Evolutionary conservation across 129 eudicot species (phyloP).

Genomic region (Glebionis coronaria): DNA sequence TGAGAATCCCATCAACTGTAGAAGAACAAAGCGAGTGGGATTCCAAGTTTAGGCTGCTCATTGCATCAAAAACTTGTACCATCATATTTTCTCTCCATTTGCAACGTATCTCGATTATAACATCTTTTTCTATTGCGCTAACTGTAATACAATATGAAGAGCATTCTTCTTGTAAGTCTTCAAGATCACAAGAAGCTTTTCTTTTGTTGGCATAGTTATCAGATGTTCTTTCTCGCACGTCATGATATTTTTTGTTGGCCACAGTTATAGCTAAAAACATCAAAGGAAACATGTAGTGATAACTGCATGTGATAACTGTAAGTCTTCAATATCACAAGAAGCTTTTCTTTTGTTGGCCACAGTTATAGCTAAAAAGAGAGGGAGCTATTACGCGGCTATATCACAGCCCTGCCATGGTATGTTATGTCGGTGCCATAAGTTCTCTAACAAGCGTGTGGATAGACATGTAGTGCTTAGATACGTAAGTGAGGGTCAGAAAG

Average conservation of each 20-base stretch:
- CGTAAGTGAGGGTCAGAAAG: no score
- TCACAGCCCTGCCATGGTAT: no score
- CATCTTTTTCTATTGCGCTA: slow-evolving; percentile 39
- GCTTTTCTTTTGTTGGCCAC: no score
- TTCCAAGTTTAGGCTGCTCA: slow-evolving; percentile 54
- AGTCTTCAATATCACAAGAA: no score
- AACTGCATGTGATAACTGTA: no score
- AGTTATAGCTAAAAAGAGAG: no score
- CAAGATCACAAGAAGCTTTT: slow-evolving; percentile 44
- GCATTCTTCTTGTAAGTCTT: slow-evolving; percentile 23
- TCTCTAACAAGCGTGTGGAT: no score
- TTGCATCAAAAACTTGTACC: slow-evolving; percentile 53
- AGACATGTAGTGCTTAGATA: no score
- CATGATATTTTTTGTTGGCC: slow-evolving; percentile 40
- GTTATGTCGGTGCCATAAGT: no score
- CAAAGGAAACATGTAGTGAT: no score
- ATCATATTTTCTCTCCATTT: slow-evolving; percentile 54
- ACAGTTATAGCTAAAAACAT: no score
- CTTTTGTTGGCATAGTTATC: slow-evolving; percentile 64
- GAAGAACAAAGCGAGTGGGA: slow-evolving; percentile 60
- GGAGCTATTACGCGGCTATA: no score
- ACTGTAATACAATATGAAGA: slow-evolving; percentile 40
- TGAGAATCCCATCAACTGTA: slow-evolving; percentile 56
- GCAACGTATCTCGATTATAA: slow-evolving; percentile 50
- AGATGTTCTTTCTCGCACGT: slow-evolving; percentile 56